A percentile compares a stretch with the other conserved stretches of the same genome.
Conservation (phyloP, 2,329 filamentous ascomycete species). For the Aquanectria penicillioides region DNA sequence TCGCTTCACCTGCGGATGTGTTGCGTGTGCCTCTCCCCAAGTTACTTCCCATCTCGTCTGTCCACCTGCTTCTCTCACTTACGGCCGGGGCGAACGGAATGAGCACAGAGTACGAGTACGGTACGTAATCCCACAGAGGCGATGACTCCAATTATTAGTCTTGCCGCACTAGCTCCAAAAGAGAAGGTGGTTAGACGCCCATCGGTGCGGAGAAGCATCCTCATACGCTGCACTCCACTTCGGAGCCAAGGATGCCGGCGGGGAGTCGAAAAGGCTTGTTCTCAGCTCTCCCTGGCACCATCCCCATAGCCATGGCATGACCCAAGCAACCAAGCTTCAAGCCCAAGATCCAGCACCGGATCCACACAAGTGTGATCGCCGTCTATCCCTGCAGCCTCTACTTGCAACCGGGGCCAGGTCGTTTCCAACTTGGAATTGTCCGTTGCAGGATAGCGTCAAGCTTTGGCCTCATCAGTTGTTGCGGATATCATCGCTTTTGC, state of each 20-base stretch:
- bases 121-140: slow-evolving; percentile 5
- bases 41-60: background rate
- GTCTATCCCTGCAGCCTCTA: slow-evolving; percentile 4
- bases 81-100: background rate
- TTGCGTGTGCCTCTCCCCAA: too few relatives aligned
- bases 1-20: too few relatives aligned
- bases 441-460: slow-evolving; percentile 2
- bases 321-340: too few relatives aligned
- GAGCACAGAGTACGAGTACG: background rate
- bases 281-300: too few relatives aligned
- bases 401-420: slow-evolving; percentile 1
- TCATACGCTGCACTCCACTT: slow-evolving; percentile 5
- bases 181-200: slow-evolving; percentile 16
- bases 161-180: slow-evolving; percentile 9
- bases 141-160: slow-evolving; percentile 10
- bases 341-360: too few relatives aligned
- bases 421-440: slow-evolving; percentile 1
- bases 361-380: slow-evolving; percentile 21
- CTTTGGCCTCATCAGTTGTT: slow-evolving; percentile 12
- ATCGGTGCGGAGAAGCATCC: slow-evolving; percentile 16
- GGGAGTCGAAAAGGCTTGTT: background rate
- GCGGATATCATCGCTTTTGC: slow-evolving; percentile 19
- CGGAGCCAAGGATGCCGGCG: background rate
- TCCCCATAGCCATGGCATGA: slow-evolving; percentile 1
- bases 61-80: background rate